Evolutionary conservation across 2,329 filamentous ascomycete genomes (phyloP), one percentile per base, ranked within the genome.

Genomic region (Colletotrichum paranaense): DNA sequence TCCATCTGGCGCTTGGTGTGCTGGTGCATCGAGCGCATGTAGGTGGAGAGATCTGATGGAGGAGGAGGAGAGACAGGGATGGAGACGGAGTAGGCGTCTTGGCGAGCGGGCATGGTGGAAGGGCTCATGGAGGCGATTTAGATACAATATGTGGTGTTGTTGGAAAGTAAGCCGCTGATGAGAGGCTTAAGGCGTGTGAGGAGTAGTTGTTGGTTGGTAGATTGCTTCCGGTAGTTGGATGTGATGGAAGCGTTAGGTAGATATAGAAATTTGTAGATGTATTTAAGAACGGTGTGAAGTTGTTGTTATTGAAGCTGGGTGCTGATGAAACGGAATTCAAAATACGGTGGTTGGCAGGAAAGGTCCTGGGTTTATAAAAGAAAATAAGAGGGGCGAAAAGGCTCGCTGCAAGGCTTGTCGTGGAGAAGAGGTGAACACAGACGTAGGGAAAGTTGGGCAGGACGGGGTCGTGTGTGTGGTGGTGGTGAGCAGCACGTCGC

Each of bases 1-100:
- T 92, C 89, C 89, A 93, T 91, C 79, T 92, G 91, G 68, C 87
- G 85, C 84, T 90, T 91, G 74, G 91, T 92, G 82, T 92, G 90
- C 67, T 88, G 86, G 78, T 90, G 89, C 88, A 93, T 92, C 69
- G 86, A 88, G 73, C 86, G 87, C 16, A 90, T 83, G 77, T 93
- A 93, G 63, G 81, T 88, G 6, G 87, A 87, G 75, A 89, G 86
- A 75, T 87, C 87, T 58, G 85, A 84, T 12, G 82, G 84, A 64
- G 84, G 82, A 76, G 82, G 79, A 28, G 82, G 80, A 67, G 82
- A 84, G 72, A 77, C 74, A 71, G 83, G 82, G 63, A 84, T 81
- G 75, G 79, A 78, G 53, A 81, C 77, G 67, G 68, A 73, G 64
- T 74, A 73, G 56, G 74, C 74, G 84, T 80, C 87, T 84, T 83